Percentiles rank a stretch among this genome's conserved stretches.
These are phyloP conservation scores for Diaporthe ilicicola DNA, from an alignment of 2,329 filamentous ascomycete genomes.

Conservation along the genomic window DNA sequence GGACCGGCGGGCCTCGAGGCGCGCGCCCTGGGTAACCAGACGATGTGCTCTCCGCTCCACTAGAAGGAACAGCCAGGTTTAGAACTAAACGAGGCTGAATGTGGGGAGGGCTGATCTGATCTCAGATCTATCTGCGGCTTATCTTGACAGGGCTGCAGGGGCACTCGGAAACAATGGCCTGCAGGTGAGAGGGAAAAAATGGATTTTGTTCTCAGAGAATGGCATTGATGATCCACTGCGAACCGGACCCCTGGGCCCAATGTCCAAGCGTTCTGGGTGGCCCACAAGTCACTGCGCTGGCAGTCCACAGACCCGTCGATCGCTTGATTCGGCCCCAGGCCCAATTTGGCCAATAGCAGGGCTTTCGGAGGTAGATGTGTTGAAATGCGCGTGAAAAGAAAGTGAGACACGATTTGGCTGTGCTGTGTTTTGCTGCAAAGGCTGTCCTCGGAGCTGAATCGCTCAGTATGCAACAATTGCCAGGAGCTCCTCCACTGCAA, in stretches of 20 bases:
- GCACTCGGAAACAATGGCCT: constrained; percentile 7
- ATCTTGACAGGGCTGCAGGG: constrained; percentile 23
- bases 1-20: neutral
- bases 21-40: neutral
- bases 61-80: constrained; percentile 9
- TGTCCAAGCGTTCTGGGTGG: constrained; percentile 12
- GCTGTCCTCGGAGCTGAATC: neutral
- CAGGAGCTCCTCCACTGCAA: neutral
- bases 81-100: constrained; percentile 26
- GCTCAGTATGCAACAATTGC: neutral
- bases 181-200: constrained; percentile 14
- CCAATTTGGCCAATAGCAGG: neutral
- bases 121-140: constrained; percentile 27
- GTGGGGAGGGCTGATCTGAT: constrained; percentile 26
- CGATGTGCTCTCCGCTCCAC: constrained; percentile 11
- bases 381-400: neutral
- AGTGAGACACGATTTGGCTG: neutral
- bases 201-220: constrained; percentile 24
- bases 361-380: neutral
- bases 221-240: constrained; percentile 30
- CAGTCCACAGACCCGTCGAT: constrained; percentile 11
- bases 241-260: constrained; percentile 9
- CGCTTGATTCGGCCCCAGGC: neutral
- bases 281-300: constrained; percentile 26
- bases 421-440: neutral